Evolutionary conservation across 305 asterid species (phyloP), one percentile per base, ranked within the genome.

Genomic region (Fraxinus angustifolia): DNA sequence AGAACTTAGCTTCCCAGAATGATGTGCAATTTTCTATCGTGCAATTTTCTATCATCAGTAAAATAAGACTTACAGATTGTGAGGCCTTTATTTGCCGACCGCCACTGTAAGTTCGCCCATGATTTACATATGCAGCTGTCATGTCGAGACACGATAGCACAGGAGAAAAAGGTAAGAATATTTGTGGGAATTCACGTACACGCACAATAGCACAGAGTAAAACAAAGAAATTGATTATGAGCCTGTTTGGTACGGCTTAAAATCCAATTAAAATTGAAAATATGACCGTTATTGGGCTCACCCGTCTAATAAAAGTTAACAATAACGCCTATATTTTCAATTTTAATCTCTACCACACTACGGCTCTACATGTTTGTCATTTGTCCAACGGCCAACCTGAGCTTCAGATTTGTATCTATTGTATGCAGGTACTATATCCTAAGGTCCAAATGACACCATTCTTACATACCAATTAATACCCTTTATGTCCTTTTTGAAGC

Each of bases 21-120:
- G 73, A 26, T 14, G 19, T 12, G 38, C 17, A 67, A 30, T 67
- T 67, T 67, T 67, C 33, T 30, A 65, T 21, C 70, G 19, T 12
- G 38, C 17, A 67, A 30, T 67, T 67, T 67, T 67, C 33, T 30
- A 65, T 21, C 70, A 17, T 17, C 35, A 26, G 48, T 21, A 40
- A 77, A 60, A 74, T 36, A 4, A 10, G 68, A 83, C 91, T 85
- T 87, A 88, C 91, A 71, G 90, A 80, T 78, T 88, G 89, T 42
- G 73, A 79, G 35, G 89, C 73, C 84, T 87, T 87, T 8, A 65
- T 81, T 65, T 88, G 84, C 68, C 79, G 85, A 62, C 85, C 81
- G 76, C 89, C 90, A 72, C 73, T 85, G 71, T 83, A 56, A 72
- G 75, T 26, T 85, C 79, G 86, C 68, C 90, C 89, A 11, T 80